Base-by-base conservation (phyloP, 352 stramenopile genomes). In the Phytophthora fragariaefolia region DNA sequence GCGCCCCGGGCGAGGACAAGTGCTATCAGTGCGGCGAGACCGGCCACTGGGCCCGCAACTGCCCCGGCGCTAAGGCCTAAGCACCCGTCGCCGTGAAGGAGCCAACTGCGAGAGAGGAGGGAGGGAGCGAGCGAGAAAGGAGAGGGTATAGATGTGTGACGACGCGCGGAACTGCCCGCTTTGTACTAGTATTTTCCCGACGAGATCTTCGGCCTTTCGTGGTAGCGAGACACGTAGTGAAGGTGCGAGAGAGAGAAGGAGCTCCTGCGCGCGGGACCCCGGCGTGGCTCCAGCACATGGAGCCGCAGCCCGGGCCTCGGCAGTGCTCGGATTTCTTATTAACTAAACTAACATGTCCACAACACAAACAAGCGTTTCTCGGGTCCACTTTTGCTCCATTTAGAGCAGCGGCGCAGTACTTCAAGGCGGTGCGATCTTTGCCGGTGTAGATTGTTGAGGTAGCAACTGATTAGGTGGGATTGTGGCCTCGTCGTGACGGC, bases 1-100 rank as follows among this genome's bases (percentile, higher is more conserved):
- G 73, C 64, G 81, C 81, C 63, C 68, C 71, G 67, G 80, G 52
- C 46, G 73, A 79, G 46, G 85, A 93, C 78, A 93, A 93, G 79
- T 93, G 85, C 81, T 93, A 91, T 73, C 85, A 93, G 69, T 93
- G 85, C 69, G 84, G 84, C 43, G 81, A 90, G 62, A 79, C 73
- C 6, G 85, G 82, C 50, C 85, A 93, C 78, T 95, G 81, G 82
- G 87, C 87, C 6, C 87, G 87, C 32, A 90, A 93, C 75, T 95
- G 87, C 82, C 78, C 82, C 34, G 68, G 69, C 42, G 58, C 76
- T 52, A 80, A 75, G 62, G 83, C 66, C 7, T 92, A 90, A 77
- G 51, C 46, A 70, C 15, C 27, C 30, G 32, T 48, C 48, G 59
- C 42, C 42, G 48, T 69, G 54, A 62, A 66, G 49, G 54, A 73